These are phyloP conservation scores for Fusarium hainanense DNA, from an alignment of 2,329 filamentous ascomycete species.

Conservation along the genomic window DNA sequence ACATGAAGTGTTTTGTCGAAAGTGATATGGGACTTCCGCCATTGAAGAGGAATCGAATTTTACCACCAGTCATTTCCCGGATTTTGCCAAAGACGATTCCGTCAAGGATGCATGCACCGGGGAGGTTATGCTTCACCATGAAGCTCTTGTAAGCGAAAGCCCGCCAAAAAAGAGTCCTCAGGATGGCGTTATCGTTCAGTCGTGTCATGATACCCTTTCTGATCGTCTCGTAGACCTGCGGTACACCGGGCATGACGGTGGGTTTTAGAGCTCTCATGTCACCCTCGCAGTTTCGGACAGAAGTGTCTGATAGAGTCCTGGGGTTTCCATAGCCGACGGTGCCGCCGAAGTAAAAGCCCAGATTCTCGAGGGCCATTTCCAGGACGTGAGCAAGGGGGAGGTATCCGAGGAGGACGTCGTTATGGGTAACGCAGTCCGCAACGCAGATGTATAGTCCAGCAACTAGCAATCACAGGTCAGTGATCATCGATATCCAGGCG, in stretches of 20 bases:
- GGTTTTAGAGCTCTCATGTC: slow-evolving; percentile 93
- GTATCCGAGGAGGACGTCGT: slow-evolving; percentile 86
- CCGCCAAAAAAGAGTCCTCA: slow-evolving; percentile 81
- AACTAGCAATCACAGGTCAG: slow-evolving; percentile 54
- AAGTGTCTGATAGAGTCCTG: slow-evolving; percentile 85
- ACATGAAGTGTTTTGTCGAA: slow-evolving; percentile 89
- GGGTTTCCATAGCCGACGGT: slow-evolving; percentile 93
- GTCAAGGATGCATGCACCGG: slow-evolving; percentile 79
- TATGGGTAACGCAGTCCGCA: slow-evolving; percentile 78
- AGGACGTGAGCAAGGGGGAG: slow-evolving; percentile 95
- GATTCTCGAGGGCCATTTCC: slow-evolving; percentile 93
- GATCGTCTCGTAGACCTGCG: slow-evolving; percentile 95
- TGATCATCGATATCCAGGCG: background rate
- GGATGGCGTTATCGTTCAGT: slow-evolving; percentile 76
- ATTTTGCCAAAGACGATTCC: slow-evolving; percentile 89
- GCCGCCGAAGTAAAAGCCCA: slow-evolving; percentile 86
- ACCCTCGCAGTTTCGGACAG: slow-evolving; percentile 87
- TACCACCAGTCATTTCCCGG: slow-evolving; percentile 87
- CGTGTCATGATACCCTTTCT: slow-evolving; percentile 90
- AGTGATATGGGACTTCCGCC: slow-evolving; percentile 92
- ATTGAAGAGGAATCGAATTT: slow-evolving; percentile 88
- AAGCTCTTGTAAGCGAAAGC: slow-evolving; percentile 68
- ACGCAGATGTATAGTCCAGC: slow-evolving; percentile 84
- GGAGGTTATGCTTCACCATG: slow-evolving; percentile 68
- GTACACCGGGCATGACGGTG: slow-evolving; percentile 91